Conservation (phyloP, 169 alveolate species). For the Cryptosporidium meleagridis region DNA sequence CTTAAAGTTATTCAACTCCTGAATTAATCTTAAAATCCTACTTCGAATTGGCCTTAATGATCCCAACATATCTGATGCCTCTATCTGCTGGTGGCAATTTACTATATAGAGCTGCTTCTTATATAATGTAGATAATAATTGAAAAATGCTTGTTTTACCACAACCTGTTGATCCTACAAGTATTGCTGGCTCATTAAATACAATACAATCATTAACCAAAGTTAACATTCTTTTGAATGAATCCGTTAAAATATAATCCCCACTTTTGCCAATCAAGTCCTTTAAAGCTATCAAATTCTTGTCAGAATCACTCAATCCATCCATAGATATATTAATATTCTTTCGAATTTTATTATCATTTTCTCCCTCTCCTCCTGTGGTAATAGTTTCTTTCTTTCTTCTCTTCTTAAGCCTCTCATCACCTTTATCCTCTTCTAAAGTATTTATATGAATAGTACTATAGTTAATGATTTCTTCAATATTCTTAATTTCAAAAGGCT, state of each 20-base stretch:
- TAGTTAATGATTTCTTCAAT: conserved; percentile 9
- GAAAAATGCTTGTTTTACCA: conserved; percentile 98
- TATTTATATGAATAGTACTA: neutral
- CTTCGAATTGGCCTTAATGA: conserved; percentile 90
- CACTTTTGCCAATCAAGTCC: neutral
- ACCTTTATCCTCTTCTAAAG: neutral
- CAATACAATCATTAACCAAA: conserved; percentile 91
- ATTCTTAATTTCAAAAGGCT: conserved; percentile 26
- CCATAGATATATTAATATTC: neutral
- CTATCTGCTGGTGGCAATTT: conserved; percentile 97
- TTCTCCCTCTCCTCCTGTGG: neutral
- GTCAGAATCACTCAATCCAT: neutral
- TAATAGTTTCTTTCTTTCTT: neutral
- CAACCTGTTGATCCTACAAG: conserved; percentile 99
- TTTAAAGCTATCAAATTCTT: neutral
- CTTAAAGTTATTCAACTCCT: conserved; percentile 22
- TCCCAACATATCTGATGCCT: conserved; percentile 96
- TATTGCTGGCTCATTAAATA: conserved; percentile 95
- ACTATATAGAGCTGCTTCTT: conserved; percentile 84
- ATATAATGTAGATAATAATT: conserved; percentile 87
- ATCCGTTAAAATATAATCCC: conserved; percentile 29
- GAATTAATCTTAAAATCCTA: conserved; percentile 40
- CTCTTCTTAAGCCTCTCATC: neutral
- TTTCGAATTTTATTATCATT: too few species aligned
- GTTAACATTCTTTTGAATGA: conserved; percentile 86